Evolutionary conservation across 2,329 filamentous ascomycete species (phyloP), one percentile per base, ranked within the genome.

Genomic region (Ophiobolus disseminans): DNA sequence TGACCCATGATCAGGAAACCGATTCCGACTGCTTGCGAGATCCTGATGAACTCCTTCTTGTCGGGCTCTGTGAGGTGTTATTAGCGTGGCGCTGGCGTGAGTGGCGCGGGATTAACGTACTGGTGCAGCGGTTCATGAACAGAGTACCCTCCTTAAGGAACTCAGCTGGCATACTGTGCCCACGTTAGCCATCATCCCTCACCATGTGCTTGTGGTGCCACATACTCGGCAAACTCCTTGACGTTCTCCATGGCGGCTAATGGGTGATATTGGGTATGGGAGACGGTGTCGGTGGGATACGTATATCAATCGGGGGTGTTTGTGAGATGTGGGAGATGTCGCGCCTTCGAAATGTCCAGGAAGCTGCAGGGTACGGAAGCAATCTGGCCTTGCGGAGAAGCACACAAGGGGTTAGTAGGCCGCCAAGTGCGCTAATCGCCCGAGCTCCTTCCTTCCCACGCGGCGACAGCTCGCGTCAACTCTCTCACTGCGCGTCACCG

Each of bases 141-240:
- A 75, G 72, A 42, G 76, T 72, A 57, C 78, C 78, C 62, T 80
- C 78, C 65, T 76, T 76, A 59, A 74, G 61, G 58, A 74, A 74
- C 67, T 74, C 70, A 42, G 71, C 69, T 52, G 70, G 70, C 56
- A 73, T 68, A 52, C 67, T 73, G 57, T 43, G 55, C 40, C 19
- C 16, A 23, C 45, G 57, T 71, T 59, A 70, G 66, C 50, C 45
- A 25, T 40, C 19, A 19, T 20, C 22, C 26, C 31, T 19, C 28
- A 14, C 38, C 11, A 17, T 30, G 40, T 36, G 35, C 10, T 13
- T 22, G 8, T 40, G 31, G 44, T 34, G 21, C 25, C n/a, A 49
- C 66, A 42, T 71, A 69, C 69, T 90, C 87, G 69, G 88, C 81
- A 65, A 90, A 77, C 70, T 89, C 85, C 74, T 88, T 85, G 64